Conservation (phyloP, 2,329 filamentous ascomycete genomes). For the Microsporum audouinii region DNA sequence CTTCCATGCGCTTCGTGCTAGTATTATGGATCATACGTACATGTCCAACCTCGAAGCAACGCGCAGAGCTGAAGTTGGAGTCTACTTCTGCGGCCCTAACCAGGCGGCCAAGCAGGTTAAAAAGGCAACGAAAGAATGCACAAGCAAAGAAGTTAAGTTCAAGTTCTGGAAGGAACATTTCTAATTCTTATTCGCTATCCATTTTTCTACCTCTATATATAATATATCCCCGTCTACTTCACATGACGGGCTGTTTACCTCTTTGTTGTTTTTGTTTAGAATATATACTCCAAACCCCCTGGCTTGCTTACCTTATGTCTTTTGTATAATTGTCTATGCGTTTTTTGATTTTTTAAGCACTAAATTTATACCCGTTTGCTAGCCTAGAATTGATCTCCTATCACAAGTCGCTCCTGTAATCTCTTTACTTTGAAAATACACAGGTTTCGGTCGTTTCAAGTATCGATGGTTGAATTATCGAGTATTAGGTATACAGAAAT, state of each 20-base stretch:
- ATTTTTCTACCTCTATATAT: neutral
- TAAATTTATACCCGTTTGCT: neutral
- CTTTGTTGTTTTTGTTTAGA: neutral
- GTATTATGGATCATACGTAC: constrained; percentile 75
- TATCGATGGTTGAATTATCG: neutral
- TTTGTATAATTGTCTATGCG: neutral
- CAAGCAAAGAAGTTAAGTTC: constrained; percentile 71
- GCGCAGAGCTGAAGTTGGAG: constrained; percentile 74
- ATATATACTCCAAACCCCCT: neutral
- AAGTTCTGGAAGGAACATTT: constrained; percentile 98
- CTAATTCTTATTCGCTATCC: constrained; percentile 15
- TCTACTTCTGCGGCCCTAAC: constrained; percentile 94
- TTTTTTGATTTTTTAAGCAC: neutral
- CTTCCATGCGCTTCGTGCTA: constrained; percentile 74
- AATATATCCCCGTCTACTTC: neutral
- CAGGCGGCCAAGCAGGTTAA: constrained; percentile 70
- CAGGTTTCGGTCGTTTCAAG: neutral
- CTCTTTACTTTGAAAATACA: too few relatives aligned
- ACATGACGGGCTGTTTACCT: neutral
- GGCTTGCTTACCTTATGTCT: neutral
- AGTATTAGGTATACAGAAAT: neutral
- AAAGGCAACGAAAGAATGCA: constrained; percentile 62
- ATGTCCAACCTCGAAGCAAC: constrained; percentile 67
- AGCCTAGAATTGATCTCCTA: too few relatives aligned
- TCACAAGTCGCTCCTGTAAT: neutral